phyloP scores from a whole-genome alignment of 1,284 basidiomycete genomes.

The Microbotryum saponariae region DNA sequence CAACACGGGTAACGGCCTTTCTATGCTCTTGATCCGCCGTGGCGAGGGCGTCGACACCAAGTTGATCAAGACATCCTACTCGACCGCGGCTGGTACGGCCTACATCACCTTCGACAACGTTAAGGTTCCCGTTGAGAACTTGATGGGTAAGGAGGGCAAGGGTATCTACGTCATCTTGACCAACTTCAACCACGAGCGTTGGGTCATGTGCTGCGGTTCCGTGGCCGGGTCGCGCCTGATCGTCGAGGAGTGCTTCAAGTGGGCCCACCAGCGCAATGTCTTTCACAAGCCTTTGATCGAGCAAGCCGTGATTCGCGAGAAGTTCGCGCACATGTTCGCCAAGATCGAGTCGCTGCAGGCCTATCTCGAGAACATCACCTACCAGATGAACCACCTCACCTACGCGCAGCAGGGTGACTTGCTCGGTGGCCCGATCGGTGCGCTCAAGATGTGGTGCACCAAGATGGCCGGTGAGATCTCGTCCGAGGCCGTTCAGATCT shows the following conservation, averaged over 20 bases:
- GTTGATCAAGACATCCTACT: slow-evolving; percentile 65
- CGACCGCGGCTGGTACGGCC: slow-evolving; percentile 57
- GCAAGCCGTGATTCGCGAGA: slow-evolving; percentile 29
- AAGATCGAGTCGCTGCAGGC: slow-evolving; percentile 30
- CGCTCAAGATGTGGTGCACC: slow-evolving; percentile 31
- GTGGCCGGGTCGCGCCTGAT: slow-evolving; percentile 34
- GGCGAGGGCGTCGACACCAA: slow-evolving; percentile 64
- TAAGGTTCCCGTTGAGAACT: slow-evolving; percentile 74
- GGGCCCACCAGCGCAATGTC: slow-evolving; percentile 33
- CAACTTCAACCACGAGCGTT: slow-evolving; percentile 42
- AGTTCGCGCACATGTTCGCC: slow-evolving; percentile 25
- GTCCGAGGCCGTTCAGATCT: slow-evolving; percentile 36
- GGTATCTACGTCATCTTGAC: slow-evolving; percentile 62
- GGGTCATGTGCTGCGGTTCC: slow-evolving; percentile 45
- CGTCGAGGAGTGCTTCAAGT: slow-evolving; percentile 34
- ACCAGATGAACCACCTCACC: slow-evolving; percentile 23
- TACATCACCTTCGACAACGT: slow-evolving; percentile 84
- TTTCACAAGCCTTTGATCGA: slow-evolving; percentile 35
- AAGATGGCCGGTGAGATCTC: slow-evolving; percentile 25
- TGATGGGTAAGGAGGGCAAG: slow-evolving; percentile 71
- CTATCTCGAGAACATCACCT: slow-evolving; percentile 34
- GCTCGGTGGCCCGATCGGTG: slow-evolving; percentile 35
- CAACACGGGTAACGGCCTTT: slow-evolving; percentile 61
- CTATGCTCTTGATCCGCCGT: slow-evolving; percentile 59
- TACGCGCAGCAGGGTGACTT: slow-evolving; percentile 34